A percentile compares a stretch with the other conserved stretches of the same genome.
Evolutionary conservation across 2,329 filamentous ascomycete genomes (phyloP).

Genomic region (Claviceps pazoutovae): DNA sequence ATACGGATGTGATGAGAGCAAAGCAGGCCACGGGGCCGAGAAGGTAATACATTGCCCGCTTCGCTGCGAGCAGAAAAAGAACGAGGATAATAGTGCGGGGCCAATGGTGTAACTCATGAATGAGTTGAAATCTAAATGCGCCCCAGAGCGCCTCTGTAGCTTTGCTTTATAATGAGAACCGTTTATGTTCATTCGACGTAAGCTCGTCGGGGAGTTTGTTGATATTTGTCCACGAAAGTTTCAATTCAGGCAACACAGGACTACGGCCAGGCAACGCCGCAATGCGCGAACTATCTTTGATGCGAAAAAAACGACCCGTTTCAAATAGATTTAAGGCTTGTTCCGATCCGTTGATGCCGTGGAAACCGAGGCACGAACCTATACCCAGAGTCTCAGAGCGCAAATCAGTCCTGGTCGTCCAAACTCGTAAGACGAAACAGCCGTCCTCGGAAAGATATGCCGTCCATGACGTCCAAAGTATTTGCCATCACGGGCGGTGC

Average conservation of each 20-base stretch:
- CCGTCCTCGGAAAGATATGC: background rate
- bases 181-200: no score
- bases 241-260: no score
- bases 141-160: no score
- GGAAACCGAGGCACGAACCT: no score
- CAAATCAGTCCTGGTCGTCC: background rate
- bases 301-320: background rate
- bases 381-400: background rate
- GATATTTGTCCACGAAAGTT: background rate
- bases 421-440: no score
- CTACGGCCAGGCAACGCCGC: no score
- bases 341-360: no score
- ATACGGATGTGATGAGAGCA: background rate
- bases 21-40: background rate
- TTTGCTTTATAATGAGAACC: no score
- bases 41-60: background rate
- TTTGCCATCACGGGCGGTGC: constrained; percentile 1
- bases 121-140: no score
- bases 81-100: background rate
- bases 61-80: background rate
- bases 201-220: background rate
- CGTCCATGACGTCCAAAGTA: background rate
- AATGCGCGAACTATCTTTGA: no score
- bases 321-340: no score
- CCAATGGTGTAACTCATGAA: no score